Evolutionary conservation across 2,329 filamentous ascomycete genomes (phyloP), one percentile per base, ranked within the genome.

Genomic region (Penicillium olsonii): DNA sequence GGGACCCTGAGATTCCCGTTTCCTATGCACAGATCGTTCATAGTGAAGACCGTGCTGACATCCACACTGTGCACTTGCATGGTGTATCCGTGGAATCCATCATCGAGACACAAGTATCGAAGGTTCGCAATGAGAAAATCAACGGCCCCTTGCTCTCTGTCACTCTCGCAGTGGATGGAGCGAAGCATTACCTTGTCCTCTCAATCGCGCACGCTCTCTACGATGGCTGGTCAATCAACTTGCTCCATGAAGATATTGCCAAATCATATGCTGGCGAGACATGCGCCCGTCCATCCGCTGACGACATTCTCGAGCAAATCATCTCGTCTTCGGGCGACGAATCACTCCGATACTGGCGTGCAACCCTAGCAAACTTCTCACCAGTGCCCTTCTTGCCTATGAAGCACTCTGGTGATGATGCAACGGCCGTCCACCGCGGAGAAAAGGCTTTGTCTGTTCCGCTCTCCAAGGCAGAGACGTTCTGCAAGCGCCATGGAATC

Each of bases 141-240:
- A 27, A 70, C 69, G 3, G 61, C 52, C 5, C 64, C 68, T 1
- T 69, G 53, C 2, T 58, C 51, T 12, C 68, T 14, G 46, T 82
- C 12, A 69, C 68, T 3, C 42, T 77, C 4, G 57, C 76, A 17
- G 54, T 66, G 14, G 63, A 70, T 17, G 47, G 61, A 0, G 42
- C 53, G 5, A 64, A 69, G 14, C 64, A 45, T 3, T 79, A 78
- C 48, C 60, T 84, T n/a, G 50, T 82, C 4, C 66, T 96, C 1
- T 92, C 90, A 0, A 84, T 96, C 33, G 81, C 91, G 0, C 92
- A 96, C 69, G 90, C 91, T 1, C 77, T 96, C 17, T 96, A 96
- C 57, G 92, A 96, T 64, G 92, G 92, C 0, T 91, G 86, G 82
- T 95, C 91, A 2, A 78, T 96, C 11, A 76, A 78, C 3, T 72